Evolutionary conservation across 2,329 filamentous ascomycete species (phyloP), one percentile per base, ranked within the genome.

Genomic region (Aspergillus japonicus): DNA sequence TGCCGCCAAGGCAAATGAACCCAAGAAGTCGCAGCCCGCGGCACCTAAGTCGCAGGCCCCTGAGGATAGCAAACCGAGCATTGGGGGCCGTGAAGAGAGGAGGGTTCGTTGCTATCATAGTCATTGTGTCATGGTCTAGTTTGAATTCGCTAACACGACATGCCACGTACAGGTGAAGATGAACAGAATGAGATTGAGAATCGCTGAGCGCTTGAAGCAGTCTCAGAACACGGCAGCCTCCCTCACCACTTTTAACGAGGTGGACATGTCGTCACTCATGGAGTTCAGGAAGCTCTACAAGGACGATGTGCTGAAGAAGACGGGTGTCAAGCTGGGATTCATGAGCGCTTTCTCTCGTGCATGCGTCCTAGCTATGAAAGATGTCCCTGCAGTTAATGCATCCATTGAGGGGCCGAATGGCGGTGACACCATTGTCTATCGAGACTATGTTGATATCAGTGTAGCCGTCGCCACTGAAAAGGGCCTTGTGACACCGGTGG

Each of bases 141-240:
- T 35, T 47, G 7, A 19, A n/a, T 42, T n/a, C 35, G 42, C 57
- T 62, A 39, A 64, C 47, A 42, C 47, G 33, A 31, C 44, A 8
- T 52, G 49, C 47, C 54, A 49, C 59, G 16, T 55, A 58, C 69
- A 95, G 91, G 92, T 98, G 72, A 99, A 99, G 85, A 99, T 99
- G 95, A 98, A 98, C 83, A 92, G 95, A 66, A 99, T 99, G 95
- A 92, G 95, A 66, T 87, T 98, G 62, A 89, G 95, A 63, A 99
- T 98, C 69, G 92, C 95, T 54, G 95, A 99, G 82, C 92, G 95
- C 69, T 86, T 99, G 66, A 99, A 99, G 87, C 95, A 99, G 77
- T 98, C 95, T 21, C 95, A 99, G 77, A 99, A 99, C 81, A 98
- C 95, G 1, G 94, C 95, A 54, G 95, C 95, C 49, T 96, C 95